Evolutionary conservation across 2,329 filamentous ascomycete genomes (phyloP), one percentile per base, ranked within the genome.

Genomic region (Claviceps humidiphila): DNA sequence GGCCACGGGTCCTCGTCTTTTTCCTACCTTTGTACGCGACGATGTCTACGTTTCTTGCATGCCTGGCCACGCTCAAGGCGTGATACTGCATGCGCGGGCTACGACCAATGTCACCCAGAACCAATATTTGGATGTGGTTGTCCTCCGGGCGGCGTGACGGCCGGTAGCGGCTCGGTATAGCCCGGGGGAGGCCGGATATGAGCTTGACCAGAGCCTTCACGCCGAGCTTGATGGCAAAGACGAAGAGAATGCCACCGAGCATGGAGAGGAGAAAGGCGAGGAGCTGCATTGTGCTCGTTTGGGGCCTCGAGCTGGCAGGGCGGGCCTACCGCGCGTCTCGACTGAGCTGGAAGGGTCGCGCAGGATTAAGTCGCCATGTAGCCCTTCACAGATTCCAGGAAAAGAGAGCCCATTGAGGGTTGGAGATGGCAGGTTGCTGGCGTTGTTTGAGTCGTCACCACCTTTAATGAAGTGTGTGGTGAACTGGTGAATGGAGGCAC

Each of bases 71-170:
- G 65, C 91, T 97, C 59, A 95, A 74, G 20, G 91, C 91, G 76
- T 98, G 93, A 62, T 98, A 97, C 64, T 97, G 90, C 91, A 98
- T 98, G 53, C 93, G 88, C 49, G 93, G 93, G 65, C 91, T 97
- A 46, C 90, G 82, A 41, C 93, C 93, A 65, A 98, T 90, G 64
- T 98, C 93, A 45, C 93, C 93, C 30, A 98, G 78, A 17, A 98
- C 93, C 16, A 98, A 76, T 50, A 98, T 81, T 67, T 95, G 89
- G 44, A 91, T 64, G 55, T 71, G 71, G 43, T 73, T 68, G 57
- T 72, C 65, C 22, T 66, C 59, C 40, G 64, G 64, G 13, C 62
- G 61, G 54, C 59, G 58, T 2, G 68, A 60, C 4, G 68, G 66
- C 11, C 50, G 56, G 54, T 72, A 68, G 14, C 66, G 63, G 17